Conservation (phyloP, 345 rosid genomes). For the Camelina sativa region DNA sequence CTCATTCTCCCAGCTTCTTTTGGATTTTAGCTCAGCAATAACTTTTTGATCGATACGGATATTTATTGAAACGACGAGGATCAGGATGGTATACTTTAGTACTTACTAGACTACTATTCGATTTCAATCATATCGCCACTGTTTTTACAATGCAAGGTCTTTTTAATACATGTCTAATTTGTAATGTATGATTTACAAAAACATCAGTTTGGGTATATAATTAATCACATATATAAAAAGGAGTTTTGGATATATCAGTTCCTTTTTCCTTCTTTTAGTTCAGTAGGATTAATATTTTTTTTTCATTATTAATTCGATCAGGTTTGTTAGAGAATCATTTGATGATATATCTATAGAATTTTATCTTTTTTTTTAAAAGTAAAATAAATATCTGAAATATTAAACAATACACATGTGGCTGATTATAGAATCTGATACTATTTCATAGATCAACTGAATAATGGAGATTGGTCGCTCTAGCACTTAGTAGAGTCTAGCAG, state of each 20-base stretch:
- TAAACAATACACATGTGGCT: neutral
- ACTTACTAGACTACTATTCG: neutral
- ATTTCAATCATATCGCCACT: neutral
- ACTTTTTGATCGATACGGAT: conserved; percentile 4
- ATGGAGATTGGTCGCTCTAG: neutral
- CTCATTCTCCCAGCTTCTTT: neutral
- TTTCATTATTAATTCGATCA: neutral
- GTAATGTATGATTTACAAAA: neutral
- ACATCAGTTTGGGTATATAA: neutral
- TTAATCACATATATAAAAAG: too few species aligned
- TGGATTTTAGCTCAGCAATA: conserved; percentile 24
- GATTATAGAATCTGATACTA: neutral
- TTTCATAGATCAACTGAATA: neutral
- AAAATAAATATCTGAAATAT: neutral
- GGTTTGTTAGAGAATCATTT: too few species aligned
- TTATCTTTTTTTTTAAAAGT: neutral
- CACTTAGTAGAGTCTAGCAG: neutral
- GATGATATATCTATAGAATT: neutral
- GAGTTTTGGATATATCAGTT: too few species aligned
- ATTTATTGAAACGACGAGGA: neutral
- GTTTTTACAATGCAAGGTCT: neutral
- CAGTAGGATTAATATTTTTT: neutral
- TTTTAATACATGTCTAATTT: too few species aligned
- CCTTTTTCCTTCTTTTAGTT: neutral
- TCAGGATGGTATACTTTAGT: neutral